A percentile compares a stretch with the other conserved stretches of the same genome.
These are phyloP conservation scores for Metarhizium rileyi DNA, from an alignment of 2,329 filamentous ascomycete species.

Conservation along the genomic window DNA sequence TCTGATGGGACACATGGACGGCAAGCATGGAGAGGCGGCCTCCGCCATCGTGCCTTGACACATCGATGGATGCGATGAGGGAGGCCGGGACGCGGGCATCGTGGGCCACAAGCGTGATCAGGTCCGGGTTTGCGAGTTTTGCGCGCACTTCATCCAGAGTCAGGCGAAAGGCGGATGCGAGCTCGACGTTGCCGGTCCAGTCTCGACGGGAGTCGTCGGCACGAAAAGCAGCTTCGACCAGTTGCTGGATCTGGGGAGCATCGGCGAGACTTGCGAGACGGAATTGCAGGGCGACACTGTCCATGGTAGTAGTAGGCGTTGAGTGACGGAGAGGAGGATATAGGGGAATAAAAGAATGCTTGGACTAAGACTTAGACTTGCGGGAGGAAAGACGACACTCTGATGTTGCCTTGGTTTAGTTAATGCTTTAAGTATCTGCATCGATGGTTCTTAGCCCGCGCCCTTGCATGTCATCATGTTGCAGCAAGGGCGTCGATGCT, in stretches of 20 bases:
- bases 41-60: slow-evolving; percentile 15
- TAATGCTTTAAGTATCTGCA: too few relatives aligned
- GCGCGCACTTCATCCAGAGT: slow-evolving; percentile 7
- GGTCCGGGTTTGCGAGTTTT: slow-evolving; percentile 4
- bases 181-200: slow-evolving; percentile 1
- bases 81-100: neutral
- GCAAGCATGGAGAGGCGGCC: slow-evolving; percentile 26
- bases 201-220: neutral
- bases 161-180: neutral
- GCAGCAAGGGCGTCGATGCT: too few relatives aligned
- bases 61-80: slow-evolving; percentile 13
- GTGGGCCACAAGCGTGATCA: slow-evolving; percentile 4
- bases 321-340: too few relatives aligned
- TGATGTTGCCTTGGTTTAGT: too few relatives aligned
- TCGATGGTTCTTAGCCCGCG: too few relatives aligned
- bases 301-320: neutral
- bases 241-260: neutral
- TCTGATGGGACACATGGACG: slow-evolving; percentile 21
- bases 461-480: too few relatives aligned
- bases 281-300: neutral
- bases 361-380: too few relatives aligned
- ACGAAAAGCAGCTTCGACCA: slow-evolving; percentile 3
- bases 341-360: too few relatives aligned
- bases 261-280: neutral
- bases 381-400: too few relatives aligned